These are phyloP conservation scores for Ceratobasidium sp. DNA, from an alignment of 1,284 basidiomycete species.

Conservation along the genomic window DNA sequence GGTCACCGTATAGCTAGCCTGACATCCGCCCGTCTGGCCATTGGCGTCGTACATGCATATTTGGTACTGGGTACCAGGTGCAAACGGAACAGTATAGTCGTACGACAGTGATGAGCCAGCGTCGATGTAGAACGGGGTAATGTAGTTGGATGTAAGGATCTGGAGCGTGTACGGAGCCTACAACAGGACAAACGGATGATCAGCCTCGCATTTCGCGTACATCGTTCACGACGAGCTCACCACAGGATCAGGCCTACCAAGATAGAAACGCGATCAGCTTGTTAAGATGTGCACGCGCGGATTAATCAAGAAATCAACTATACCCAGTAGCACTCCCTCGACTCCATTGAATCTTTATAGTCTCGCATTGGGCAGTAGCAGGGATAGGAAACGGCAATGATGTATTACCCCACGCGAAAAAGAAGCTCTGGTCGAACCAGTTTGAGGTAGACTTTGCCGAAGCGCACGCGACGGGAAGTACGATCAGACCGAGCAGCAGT, in stretches of 20 bases:
- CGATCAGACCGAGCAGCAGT: constrained; percentile 5
- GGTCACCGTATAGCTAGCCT: constrained; percentile 67
- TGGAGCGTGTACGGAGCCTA: constrained; percentile 68
- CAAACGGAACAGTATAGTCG: constrained; percentile 70
- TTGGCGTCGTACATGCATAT: constrained; percentile 73
- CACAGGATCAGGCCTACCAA: constrained; percentile 64
- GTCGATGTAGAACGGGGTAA: constrained; percentile 66
- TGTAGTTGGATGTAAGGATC: constrained; percentile 68
- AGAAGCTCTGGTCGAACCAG: constrained; percentile 62
- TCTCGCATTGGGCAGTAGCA: constrained; percentile 66
- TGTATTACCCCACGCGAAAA: constrained; percentile 67
- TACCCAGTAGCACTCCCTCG: constrained; percentile 64
- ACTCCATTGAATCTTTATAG: constrained; percentile 65
- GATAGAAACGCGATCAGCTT: constrained; percentile 16
- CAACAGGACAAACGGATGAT: not conserved
- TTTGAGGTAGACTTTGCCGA: constrained; percentile 35
- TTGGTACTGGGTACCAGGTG: constrained; percentile 71
- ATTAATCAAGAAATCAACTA: constrained; percentile 43
- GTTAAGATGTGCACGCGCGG: constrained; percentile 23
- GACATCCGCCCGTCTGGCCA: constrained; percentile 71
- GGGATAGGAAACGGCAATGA: constrained; percentile 59
- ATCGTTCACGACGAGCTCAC: constrained; percentile 1
- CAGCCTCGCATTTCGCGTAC: not conserved
- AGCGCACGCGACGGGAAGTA: constrained; percentile 14
- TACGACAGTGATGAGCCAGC: constrained; percentile 64